Base-by-base conservation (phyloP, 1,284 basidiomycete species). In the Leccinum pachyderme region DNA sequence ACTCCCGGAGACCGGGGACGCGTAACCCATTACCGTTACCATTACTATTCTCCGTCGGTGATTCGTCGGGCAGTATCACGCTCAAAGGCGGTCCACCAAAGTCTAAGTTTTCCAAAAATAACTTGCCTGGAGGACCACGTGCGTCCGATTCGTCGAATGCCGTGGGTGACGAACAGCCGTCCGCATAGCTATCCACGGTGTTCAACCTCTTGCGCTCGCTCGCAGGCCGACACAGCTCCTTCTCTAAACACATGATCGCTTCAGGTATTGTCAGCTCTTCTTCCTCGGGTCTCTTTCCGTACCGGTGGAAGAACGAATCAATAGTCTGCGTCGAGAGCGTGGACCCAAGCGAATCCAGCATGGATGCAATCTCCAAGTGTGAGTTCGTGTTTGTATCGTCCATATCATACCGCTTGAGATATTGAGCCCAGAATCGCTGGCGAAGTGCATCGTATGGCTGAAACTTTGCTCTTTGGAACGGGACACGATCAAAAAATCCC, bases 321-420 rank as follows among this genome's bases (percentile, higher is more conserved):
- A 95, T 77, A 1, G 96, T 99, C 49, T 84, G 77, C 0, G 72
- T 74, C 4, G 91, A 91, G 37, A 99, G 82, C 0, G 96, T 98
- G 2, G 94, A 96, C 4, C 95, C 95, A 29, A 99, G 84, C 5
- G 95, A 97, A 74, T 98, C 95, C 51, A 99, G 87, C 93, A 98
- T 96, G n/a, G 91, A 90, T 0, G 89, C 89, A 25, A 99, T 78
- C 72, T 99, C 96, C 52, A 96, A 77, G 58, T 87, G 86, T 0
- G 93, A 95, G 39, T 96, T 75, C 1, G 80, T 73, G n/a, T 77
- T 77, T 0, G 86, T 90, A 59, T 96, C 92, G 71, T 96, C 94
- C 0, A 87, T 82, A 65, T 98, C 95, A 72, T 97, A 99, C 63
- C 97, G 89, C 57, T 83, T 83, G 37, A 96, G 81, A 68, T 95